These are phyloP conservation scores for Annulohypoxylon truncatum DNA, from an alignment of 2,329 filamentous ascomycete genomes.

Conservation along the genomic window DNA sequence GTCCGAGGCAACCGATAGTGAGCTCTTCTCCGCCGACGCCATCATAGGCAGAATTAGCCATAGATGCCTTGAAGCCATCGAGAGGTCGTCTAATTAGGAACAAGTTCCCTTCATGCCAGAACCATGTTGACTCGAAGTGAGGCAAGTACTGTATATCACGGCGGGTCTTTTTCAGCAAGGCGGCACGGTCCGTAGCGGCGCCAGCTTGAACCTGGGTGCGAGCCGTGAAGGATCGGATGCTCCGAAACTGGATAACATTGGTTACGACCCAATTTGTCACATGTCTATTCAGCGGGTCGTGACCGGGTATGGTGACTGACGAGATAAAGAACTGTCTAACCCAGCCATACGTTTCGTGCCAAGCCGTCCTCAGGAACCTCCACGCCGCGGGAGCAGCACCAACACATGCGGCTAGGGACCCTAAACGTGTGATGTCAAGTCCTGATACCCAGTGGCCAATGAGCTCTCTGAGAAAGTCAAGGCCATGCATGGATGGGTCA, in stretches of 20 bases:
- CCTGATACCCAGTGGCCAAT: constrained; percentile 55
- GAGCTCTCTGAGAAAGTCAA: constrained; percentile 53
- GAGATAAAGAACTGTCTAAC: constrained; percentile 58
- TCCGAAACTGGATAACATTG: constrained; percentile 53
- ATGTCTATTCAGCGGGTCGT: constrained; percentile 59
- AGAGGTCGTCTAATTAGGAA: constrained; percentile 59
- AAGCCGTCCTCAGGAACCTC: constrained; percentile 52
- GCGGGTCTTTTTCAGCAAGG: constrained; percentile 56
- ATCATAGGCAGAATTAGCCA: constrained; percentile 58
- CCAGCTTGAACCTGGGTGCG: constrained; percentile 54
- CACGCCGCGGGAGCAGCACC: constrained; percentile 56
- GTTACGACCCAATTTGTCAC: constrained; percentile 59
- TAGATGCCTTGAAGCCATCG: constrained; percentile 52
- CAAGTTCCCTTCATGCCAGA: constrained; percentile 60
- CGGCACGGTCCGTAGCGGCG: constrained; percentile 52
- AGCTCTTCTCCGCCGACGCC: constrained; percentile 60
- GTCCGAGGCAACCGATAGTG: constrained; percentile 62
- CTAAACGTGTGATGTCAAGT: constrained; percentile 59
- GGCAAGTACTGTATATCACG: constrained; percentile 58
- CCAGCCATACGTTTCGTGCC: constrained; percentile 55
- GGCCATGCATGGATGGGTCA: constrained; percentile 49
- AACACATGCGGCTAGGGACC: constrained; percentile 58
- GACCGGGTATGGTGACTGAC: constrained; percentile 56
- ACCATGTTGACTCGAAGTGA: constrained; percentile 59
- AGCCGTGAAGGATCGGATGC: constrained; percentile 58